phyloP scores from a whole-genome alignment of 176 grass and related monocot species.

The Tillandsia leiboldiana region DNA sequence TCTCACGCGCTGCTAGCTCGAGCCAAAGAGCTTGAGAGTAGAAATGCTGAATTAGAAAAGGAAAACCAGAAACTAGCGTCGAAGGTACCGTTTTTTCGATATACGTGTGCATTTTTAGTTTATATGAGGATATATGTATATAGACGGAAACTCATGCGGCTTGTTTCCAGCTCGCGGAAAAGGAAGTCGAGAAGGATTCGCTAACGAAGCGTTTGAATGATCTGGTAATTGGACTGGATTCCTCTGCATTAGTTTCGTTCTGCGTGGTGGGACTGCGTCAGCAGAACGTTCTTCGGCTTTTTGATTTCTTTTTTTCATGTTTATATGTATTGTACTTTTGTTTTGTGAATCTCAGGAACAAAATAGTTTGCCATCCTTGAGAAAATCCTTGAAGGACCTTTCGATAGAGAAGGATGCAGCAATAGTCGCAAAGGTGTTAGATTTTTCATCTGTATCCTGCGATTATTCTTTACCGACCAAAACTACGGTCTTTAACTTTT shows the following conservation, averaged over 20 bases:
- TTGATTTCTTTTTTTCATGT: background rate
- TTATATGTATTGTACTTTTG: background rate
- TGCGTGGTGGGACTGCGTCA: background rate
- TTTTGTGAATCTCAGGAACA: constrained; percentile 43
- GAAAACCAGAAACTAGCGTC: constrained; percentile 57
- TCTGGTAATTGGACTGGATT: constrained; percentile 35
- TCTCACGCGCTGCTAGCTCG: constrained; percentile 26
- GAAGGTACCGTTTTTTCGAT: constrained; percentile 33
- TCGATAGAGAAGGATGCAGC: constrained; percentile 93
- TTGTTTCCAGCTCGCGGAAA: constrained; percentile 52
- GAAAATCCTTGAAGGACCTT: constrained; percentile 51
- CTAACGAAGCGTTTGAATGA: constrained; percentile 54
- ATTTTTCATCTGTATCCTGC: constrained; percentile 4
- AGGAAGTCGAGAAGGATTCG: constrained; percentile 68
- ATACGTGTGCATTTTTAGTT: background rate
- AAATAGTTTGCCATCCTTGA: constrained; percentile 48
- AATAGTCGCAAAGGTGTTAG: constrained; percentile 61
- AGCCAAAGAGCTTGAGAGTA: constrained; percentile 66
- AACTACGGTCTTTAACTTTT: background rate
- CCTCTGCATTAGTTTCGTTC: constrained; percentile 16
- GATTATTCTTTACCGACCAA: constrained; percentile 7
- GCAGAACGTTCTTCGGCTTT: too few species aligned
- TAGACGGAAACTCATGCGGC: background rate
- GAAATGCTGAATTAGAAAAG: constrained; percentile 40
- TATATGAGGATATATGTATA: background rate